Evolutionary conservation across 2,329 filamentous ascomycete genomes (phyloP), one percentile per base, ranked within the genome.

Genomic region (Pseudopithomyces maydicus): DNA sequence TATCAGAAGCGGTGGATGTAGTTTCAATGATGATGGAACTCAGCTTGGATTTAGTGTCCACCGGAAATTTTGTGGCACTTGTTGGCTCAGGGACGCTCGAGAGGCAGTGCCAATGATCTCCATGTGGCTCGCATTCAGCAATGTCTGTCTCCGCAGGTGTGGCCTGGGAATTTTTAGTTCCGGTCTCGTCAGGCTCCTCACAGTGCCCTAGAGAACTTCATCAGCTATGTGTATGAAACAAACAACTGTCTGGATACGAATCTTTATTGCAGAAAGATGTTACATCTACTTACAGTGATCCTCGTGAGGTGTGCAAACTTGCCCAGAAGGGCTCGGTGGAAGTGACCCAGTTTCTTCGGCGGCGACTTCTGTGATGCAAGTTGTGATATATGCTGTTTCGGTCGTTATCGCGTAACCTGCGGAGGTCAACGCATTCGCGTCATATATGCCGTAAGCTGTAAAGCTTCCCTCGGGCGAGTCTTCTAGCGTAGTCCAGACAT

Each of bases 21-120:
- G 26, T 29, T 29, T 29, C 26, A 29, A 8, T 4, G 8, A 8
- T 29, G 26, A 8, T 5, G 5, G 26, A 29, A 29, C 5, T 8
- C 26, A 8, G 4, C 8, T 29, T 29, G 8, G 26, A 29, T 29
- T 4, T 29, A 8, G 8, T 29, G 8, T 29, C 26, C 8, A 8
- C 26, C 8, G 26, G 8, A 29, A 8, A 8, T 29, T 29, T 8
- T 29, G 26, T 4, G 26, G 26, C 5, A 29, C 26, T 52, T 14
- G 55, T 68, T 10, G 68, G 68, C 57, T 69, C 62, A 2, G 66
- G 35, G n/a, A 69, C 66, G n/a, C 68, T 66, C 15, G 56, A 58
- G 0, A 66, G 68, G 43, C 68, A 70, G 56, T 69, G 62, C 66
- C 67, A 70, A 56, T 71, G 67, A 47, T 69, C 65, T 32, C 52